phyloP scores from a whole-genome alignment of 257 asterid genomes.

The Solanum sitiens region DNA sequence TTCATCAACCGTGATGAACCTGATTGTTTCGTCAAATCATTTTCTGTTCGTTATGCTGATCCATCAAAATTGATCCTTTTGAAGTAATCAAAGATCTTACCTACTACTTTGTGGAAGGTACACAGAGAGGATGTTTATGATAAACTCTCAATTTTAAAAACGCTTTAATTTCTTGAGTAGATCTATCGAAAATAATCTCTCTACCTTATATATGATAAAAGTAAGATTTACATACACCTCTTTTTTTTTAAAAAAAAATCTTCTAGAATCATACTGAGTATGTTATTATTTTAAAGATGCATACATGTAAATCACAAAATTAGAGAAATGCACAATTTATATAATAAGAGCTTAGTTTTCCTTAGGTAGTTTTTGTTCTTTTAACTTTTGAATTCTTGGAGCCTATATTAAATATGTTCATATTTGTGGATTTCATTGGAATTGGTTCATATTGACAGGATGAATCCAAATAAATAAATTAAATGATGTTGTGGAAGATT shows the following conservation, averaged over 20 bases:
- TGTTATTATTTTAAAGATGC: not conserved
- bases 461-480: not conserved
- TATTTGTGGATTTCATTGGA: not conserved
- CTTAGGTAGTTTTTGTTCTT: not conserved
- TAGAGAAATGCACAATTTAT: not conserved
- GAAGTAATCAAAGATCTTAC: not conserved
- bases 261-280: rapidly evolving
- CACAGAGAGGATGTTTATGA: not conserved
- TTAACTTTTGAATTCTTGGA: not conserved
- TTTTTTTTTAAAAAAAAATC: too few species aligned
- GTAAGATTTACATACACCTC: not conserved
- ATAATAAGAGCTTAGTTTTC: not conserved
- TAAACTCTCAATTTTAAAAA: not conserved
- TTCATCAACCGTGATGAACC: constrained; percentile 1
- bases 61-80: not conserved
- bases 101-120: not conserved
- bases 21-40: constrained; percentile 4
- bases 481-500: not conserved
- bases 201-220: not conserved
- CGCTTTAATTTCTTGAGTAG: not conserved
- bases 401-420: not conserved
- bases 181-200: not conserved
- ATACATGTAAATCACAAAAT: not conserved
- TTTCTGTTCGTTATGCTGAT: constrained; percentile 14
- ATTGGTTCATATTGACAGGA: not conserved